Evolutionary conservation across 2,329 filamentous ascomycete genomes (phyloP).

Genomic region (Paraconiothyrium brasiliense): DNA sequence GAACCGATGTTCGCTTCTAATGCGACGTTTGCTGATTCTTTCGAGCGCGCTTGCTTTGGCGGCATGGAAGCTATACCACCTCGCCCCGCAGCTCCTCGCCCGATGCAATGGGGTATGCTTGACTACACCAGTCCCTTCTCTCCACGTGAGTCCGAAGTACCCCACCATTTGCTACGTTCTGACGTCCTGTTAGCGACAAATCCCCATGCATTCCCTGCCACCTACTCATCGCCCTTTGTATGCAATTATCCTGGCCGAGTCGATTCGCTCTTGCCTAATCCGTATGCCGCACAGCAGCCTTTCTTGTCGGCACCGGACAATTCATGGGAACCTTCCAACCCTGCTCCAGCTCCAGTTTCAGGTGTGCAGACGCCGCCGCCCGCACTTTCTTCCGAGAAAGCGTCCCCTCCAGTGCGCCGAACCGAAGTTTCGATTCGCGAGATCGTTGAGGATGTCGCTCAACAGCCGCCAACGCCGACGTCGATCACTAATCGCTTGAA

Average conservation of each 20-base stretch:
- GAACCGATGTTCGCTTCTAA: background rate
- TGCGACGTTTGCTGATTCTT: slow-evolving; percentile 11
- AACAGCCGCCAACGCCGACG: slow-evolving; percentile 42
- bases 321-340: slow-evolving; percentile 15
- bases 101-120: slow-evolving; percentile 18
- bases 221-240: slow-evolving; percentile 5
- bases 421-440: slow-evolving; percentile 44
- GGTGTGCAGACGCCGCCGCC: slow-evolving; percentile 33
- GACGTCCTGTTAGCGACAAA: background rate
- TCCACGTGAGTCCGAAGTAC: slow-evolving; percentile 18
- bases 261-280: slow-evolving; percentile 1
- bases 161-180: slow-evolving; percentile 14
- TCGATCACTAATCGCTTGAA: slow-evolving; percentile 38
- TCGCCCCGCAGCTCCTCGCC: slow-evolving; percentile 25
- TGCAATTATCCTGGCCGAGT: background rate
- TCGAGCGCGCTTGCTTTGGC: slow-evolving; percentile 1
- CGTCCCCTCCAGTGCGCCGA: slow-evolving; percentile 28
- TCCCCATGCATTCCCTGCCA: background rate
- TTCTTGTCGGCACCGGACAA: slow-evolving; percentile 11
- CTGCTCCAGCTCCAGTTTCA: slow-evolving; percentile 13
- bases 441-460: slow-evolving; percentile 37
- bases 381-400: slow-evolving; percentile 21
- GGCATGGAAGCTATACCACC: slow-evolving; percentile 27
- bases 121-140: slow-evolving; percentile 21
- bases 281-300: slow-evolving; percentile 4